Evolutionary conservation across 2,329 filamentous ascomycete genomes (phyloP), one percentile per base, ranked within the genome.

Genomic region (Aspergillus sp.): DNA sequence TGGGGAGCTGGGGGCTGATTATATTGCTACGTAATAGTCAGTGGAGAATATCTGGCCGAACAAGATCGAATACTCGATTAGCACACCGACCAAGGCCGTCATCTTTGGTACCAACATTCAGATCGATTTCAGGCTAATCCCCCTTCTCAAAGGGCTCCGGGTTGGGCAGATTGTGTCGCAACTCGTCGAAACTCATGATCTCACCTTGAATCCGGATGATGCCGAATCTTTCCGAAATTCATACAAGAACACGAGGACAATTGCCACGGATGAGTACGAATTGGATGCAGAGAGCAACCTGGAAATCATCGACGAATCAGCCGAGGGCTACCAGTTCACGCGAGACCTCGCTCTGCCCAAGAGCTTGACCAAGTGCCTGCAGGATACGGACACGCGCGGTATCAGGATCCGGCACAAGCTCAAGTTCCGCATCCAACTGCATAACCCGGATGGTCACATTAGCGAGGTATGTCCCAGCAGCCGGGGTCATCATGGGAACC

Each of bases 31-130:
- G n/a, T n/a, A n/a, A n/a, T n/a, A 79, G 73, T 77, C 87, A 52
- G 90, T 97, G 53, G 90, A 96, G 68, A 96, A 96, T 62, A 86
- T 94, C 53, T 98, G 93, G 93, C 86, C 89, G 4, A 93, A 95
- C 73, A 98, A 98, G 74, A 80, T 97, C 57, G 88, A 94, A 65
- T 98, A 98, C 71, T 91, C 88, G 29, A 89, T 98, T 52, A 82
- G 88, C 48, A 87, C 94, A 7, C 91, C 93, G 0, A 90, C 88
- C 60, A 96, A 96, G 71, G 93, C 93, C 2, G 85, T 95, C 45
- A 86, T 95, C 12, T 94, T 96, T 59, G 93, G 93, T 43, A 94
- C 88, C n/a, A 78, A 78, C 26, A 82, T 97, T 42, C 81, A 83
- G 1, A 77, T 95, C 49, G 83, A 94, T 57, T 91, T 96, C 72